Evolutionary conservation across 1,284 basidiomycete genomes (phyloP).

Genomic region (Malassezia slooffiae): DNA sequence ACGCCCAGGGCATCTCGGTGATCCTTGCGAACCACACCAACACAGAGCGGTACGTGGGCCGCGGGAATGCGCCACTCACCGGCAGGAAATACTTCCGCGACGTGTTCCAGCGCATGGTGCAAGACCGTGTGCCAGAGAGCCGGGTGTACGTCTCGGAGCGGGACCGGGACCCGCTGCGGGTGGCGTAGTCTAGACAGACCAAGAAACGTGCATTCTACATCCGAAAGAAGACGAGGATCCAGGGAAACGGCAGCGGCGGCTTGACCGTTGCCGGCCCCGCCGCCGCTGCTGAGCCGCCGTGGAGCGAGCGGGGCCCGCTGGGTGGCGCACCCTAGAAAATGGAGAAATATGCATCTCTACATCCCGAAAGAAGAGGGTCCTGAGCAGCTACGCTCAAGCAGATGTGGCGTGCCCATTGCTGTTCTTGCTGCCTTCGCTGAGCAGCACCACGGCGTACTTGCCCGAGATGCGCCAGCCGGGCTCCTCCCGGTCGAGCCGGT

Average conservation of each 20-base stretch:
- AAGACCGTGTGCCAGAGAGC: background rate
- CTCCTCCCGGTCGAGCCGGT: slow-evolving; percentile 58
- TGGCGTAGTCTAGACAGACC: background rate
- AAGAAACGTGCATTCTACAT: background rate
- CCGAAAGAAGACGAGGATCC: no score
- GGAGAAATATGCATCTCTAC: no score
- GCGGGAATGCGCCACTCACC: no score
- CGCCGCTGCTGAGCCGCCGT: no score
- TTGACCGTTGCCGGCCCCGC: no score
- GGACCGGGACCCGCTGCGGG: slow-evolving; percentile 9
- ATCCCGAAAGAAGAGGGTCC: no score
- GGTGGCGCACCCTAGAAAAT: no score
- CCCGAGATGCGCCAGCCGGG: slow-evolving; percentile 71
- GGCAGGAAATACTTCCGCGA: slow-evolving; percentile 9
- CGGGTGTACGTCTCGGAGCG: slow-evolving; percentile 7
- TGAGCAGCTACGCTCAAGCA: no score
- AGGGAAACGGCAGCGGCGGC: no score
- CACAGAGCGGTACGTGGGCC: slow-evolving; percentile 40
- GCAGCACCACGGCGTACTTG: slow-evolving; percentile 55
- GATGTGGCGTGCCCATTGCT: no score
- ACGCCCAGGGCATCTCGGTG: slow-evolving; percentile 34
- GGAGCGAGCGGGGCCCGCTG: no score
- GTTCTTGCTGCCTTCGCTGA: slow-evolving; percentile 24
- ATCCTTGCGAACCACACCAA: slow-evolving; percentile 42
- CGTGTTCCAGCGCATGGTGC: slow-evolving; percentile 5